Evolutionary conservation across 2,329 filamentous ascomycete genomes (phyloP).

Genomic region (Penicillium sp.): DNA sequence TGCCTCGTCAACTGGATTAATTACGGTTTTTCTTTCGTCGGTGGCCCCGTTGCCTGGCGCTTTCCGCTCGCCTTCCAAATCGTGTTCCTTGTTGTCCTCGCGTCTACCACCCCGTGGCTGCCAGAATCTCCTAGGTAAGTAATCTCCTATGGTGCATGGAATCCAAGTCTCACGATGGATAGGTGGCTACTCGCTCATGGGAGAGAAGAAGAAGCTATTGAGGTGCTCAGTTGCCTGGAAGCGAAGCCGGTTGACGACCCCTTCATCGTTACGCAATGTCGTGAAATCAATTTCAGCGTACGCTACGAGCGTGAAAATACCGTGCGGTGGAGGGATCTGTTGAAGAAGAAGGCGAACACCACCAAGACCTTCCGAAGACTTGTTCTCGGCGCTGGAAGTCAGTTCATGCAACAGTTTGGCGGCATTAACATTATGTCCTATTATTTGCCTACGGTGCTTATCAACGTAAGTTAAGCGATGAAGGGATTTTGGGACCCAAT

Average conservation of each 20-base stretch:
- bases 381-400: conserved; percentile 13
- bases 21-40: conserved; percentile 50
- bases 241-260: conserved; percentile 45
- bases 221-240: conserved; percentile 47
- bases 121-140: conserved; percentile 24
- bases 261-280: conserved; percentile 44
- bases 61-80: conserved; percentile 51
- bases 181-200: conserved; percentile 47
- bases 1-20: conserved; percentile 53
- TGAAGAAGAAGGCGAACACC: conserved; percentile 26
- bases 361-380: conserved; percentile 19
- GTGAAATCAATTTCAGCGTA: conserved; percentile 50
- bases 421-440: conserved; percentile 23
- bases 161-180: not conserved
- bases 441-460: conserved; percentile 36
- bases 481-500: too few relatives aligned
- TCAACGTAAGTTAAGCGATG: too few relatives aligned
- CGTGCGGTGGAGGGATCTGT: conserved; percentile 51
- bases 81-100: conserved; percentile 50
- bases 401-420: conserved; percentile 20
- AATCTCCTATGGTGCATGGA: too few relatives aligned
- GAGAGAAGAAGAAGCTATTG: conserved; percentile 46
- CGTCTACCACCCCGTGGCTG: conserved; percentile 41
- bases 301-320: conserved; percentile 52
- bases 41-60: conserved; percentile 45